Percentiles rank a stretch among this genome's conserved stretches.
Evolutionary conservation across 1,284 basidiomycete genomes (phyloP).

Genomic region (Coriolopsis trogii): DNA sequence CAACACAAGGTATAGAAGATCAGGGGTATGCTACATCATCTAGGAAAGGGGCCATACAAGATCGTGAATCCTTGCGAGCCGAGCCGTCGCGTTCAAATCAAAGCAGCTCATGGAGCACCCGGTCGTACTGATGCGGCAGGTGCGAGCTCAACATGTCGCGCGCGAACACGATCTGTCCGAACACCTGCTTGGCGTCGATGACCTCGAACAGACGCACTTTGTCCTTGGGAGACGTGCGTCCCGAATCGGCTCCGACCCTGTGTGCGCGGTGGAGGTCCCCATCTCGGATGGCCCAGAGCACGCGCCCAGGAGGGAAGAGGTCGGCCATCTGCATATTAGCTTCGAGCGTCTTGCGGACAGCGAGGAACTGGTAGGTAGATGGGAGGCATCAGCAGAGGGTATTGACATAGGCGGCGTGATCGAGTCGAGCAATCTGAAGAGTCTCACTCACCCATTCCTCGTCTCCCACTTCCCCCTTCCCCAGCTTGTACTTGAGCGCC

Average conservation of each 20-base stretch:
- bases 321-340: conserved; percentile 81
- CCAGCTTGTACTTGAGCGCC: conserved; percentile 61
- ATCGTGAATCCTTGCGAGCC: background rate
- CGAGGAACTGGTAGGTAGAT: conserved; percentile 58
- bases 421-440: background rate
- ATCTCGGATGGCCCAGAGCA: conserved; percentile 77
- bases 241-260: conserved; percentile 29
- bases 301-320: conserved; percentile 78
- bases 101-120: conserved; percentile 62
- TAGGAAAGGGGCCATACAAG: background rate
- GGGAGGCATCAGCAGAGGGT: background rate
- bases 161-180: conserved; percentile 81
- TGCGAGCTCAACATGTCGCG: conserved; percentile 74
- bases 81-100: conserved; percentile 6
- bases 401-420: background rate
- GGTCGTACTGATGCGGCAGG: conserved; percentile 48
- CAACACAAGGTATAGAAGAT: no score
- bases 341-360: conserved; percentile 80
- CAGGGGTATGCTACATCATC: conserved; percentile 23
- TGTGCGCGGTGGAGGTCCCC: conserved; percentile 63
- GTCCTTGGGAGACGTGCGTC: conserved; percentile 30
- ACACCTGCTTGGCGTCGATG: conserved; percentile 71
- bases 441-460: conserved; percentile 61
- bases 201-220: conserved; percentile 75
- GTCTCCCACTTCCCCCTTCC: conserved; percentile 55